phyloP scores from a whole-genome alignment of 306 rosid genomes.

The Casuarina glauca region DNA sequence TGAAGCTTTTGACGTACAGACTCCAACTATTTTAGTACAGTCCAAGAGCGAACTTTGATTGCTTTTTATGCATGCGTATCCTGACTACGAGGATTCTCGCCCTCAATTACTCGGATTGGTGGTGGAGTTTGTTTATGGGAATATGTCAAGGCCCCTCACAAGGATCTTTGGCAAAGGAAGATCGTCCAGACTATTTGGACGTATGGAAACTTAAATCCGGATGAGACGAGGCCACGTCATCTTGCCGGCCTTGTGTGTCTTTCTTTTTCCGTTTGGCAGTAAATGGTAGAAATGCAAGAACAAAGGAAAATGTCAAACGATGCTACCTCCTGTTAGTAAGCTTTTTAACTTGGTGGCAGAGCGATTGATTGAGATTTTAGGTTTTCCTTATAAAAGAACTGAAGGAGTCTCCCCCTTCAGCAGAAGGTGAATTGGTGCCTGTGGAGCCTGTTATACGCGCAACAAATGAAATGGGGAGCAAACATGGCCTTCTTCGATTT shows the following conservation, averaged over 20 bases:
- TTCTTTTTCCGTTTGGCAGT: neutral
- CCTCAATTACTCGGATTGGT: neutral
- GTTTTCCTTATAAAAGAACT: too few species aligned
- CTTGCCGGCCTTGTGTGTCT: neutral
- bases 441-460: neutral
- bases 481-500: constrained; percentile 59
- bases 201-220: neutral
- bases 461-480: constrained; percentile 40
- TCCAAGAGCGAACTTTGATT: too few species aligned
- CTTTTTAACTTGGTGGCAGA: neutral
- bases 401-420: too few species aligned
- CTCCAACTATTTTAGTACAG: too few species aligned
- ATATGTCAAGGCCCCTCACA: neutral
- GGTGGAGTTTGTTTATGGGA: neutral
- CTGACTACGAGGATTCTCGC: neutral
- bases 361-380: too few species aligned
- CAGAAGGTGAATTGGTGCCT: neutral
- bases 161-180: neutral
- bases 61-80: neutral
- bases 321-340: neutral
- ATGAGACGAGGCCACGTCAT: neutral
- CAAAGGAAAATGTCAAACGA: neutral
- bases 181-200: neutral
- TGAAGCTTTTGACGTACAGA: too few species aligned
- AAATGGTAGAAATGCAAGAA: neutral